Evolutionary conservation across 495 filamentous ascomycete species (phyloP), one percentile per base, ranked within the genome.

Genomic region (Trichoderma asperelloides): DNA sequence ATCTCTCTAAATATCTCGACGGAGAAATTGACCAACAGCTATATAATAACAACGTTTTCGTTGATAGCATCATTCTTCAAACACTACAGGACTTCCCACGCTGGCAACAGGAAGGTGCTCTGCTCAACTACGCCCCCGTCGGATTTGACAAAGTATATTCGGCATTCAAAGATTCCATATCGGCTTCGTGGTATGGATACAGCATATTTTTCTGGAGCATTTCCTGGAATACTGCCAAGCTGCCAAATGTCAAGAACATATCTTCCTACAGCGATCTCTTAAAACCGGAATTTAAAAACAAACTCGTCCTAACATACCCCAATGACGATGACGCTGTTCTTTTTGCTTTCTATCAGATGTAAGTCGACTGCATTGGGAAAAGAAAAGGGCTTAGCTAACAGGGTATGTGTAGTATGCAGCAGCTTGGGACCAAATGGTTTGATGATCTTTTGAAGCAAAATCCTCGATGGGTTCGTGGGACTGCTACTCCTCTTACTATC

Each of bases 281-380:
- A 16, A 67, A 73, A 27, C 77, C 77, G 2, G 68, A 69, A 57
- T 77, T 71, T 67, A 77, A 78, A 60, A 70, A 71, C 23, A 76
- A 78, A 49, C 68, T 78, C 0, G 71, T 72, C n/a, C 71, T 77
- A 18, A 78, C 76, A 18, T 78, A 78, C 55, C 76, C 76, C 8
- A 78, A 78, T 68, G 77, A 78, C 55, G 76, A 78, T 40, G 76
- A 78, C 33, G 75, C 76, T 15, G 73, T 78, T 28, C 55, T 72
- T 6, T 78, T 75, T 45, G 70, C 70, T 28, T 78, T 78, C 68
- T 69, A 75, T 49, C 47, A 75, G 4, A 74, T 77, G 70, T 71
- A 64, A 68, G 66, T 66, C 1, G 57, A 28, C 6, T 11, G 16
- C 18, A 21, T 33, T 2, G 21, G 21, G 16, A 51, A n/a, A 23